These are phyloP conservation scores for Fusarium lateritium DNA, from an alignment of 2,329 filamentous ascomycete genomes.

Conservation along the genomic window DNA sequence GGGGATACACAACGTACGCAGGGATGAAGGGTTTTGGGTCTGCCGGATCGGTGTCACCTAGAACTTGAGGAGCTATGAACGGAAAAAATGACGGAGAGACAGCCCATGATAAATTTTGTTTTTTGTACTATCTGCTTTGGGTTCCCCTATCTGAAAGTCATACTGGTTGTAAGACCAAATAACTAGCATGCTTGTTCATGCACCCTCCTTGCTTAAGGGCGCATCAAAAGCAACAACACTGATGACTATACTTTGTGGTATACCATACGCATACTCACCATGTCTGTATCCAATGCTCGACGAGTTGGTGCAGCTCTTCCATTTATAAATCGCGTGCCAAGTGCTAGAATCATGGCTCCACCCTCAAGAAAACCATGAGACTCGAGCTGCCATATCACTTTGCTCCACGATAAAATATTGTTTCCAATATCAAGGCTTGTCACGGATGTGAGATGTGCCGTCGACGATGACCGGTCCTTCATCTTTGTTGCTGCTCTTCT, in stretches of 20 bases:
- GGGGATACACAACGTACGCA: slow-evolving; percentile 8
- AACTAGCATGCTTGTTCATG: neutral
- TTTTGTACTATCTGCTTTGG: neutral
- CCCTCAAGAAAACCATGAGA: neutral
- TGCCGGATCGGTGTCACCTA: slow-evolving; percentile 4
- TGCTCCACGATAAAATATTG: neutral
- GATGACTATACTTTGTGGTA: neutral
- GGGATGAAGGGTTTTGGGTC: neutral
- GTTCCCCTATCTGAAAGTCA: neutral
- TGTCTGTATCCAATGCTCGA: neutral
- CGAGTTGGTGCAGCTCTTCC: neutral
- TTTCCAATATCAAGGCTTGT: slow-evolving; percentile 12
- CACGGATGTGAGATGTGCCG: slow-evolving; percentile 34
- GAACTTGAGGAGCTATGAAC: neutral
- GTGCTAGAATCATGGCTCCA: no score
- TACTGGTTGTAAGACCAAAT: neutral
- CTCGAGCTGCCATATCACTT: neutral
- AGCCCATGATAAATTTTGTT: neutral
- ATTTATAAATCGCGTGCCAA: neutral
- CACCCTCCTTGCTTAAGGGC: neutral
- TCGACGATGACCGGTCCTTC: slow-evolving; percentile 38
- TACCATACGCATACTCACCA: neutral
- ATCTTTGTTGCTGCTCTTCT: slow-evolving; percentile 22
- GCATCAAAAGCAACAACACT: neutral
- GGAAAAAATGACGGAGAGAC: neutral